Base-by-base conservation (phyloP, 2,329 filamentous ascomycete genomes). In the Biscogniauxia marginata region DNA sequence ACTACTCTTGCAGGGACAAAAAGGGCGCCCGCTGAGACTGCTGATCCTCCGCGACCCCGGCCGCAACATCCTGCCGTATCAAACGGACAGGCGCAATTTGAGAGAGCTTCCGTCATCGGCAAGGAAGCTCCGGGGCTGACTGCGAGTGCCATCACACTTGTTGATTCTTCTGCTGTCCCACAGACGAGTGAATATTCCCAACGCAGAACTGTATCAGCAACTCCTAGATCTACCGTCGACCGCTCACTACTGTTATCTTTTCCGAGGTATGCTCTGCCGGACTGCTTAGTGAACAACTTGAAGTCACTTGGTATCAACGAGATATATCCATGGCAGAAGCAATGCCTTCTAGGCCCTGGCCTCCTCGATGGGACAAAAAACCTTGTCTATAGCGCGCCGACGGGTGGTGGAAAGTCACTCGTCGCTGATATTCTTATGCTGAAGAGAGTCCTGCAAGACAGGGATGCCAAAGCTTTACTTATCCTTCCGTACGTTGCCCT, bases 291-390 rank as follows among this genome's bases (percentile, higher is more conserved):
- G 3, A 72, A 77, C 18, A 92, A 91, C 65, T 82, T 92, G 65
- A 79, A 78, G 49, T 73, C 76, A 0, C 75, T 89, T 43, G 89
- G 89, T n/a, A 88, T 93, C 54, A 81, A 78, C 44, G 82, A 81
- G 61, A 92, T 92, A 57, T 92, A 92, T 64, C 86, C 87, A 2
- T 93, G 89, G 89, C 89, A 92, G 71, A 88, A 88, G 50, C 84
- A 86, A 55, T 93, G 89, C 65, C 77, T 93, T 7, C 76, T 88
- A 52, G 84, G 85, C 0, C 84, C 83, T 3, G 87, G 88, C 0
- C 77, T 91, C 18, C 75, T 93, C 11, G 71, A 75, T 5, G 88
- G 88, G 16, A 77, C 83, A 50, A 84, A 79, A 60, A 91, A 90
- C 63, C 76, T 93, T 8, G 86, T 92, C n/a, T 93, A 92, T 67